Evolutionary conservation across 257 asterid species (phyloP).

Genomic region (Craterostigma plantagineum): DNA sequence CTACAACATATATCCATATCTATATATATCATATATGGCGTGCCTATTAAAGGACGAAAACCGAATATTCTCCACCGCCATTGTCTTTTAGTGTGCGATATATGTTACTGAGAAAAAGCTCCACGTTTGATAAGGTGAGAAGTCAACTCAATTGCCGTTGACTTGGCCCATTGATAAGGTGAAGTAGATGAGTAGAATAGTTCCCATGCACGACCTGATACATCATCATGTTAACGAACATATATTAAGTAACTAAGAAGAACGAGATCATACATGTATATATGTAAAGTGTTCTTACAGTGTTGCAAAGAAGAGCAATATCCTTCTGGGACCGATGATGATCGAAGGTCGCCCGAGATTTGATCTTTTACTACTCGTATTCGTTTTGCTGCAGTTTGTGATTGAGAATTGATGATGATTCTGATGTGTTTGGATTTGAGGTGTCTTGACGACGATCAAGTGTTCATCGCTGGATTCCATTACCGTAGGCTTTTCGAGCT

Average conservation of each 20-base stretch:
- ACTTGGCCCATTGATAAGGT: conserved; percentile 27
- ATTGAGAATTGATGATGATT: conserved; percentile 73
- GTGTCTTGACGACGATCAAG: conserved; percentile 2
- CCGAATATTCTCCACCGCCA: too few relatives aligned
- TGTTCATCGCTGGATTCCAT: conserved; percentile 38
- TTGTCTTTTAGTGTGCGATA: too few relatives aligned
- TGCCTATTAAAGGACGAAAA: too few relatives aligned
- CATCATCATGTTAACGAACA: not conserved
- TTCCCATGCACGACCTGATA: conserved; percentile 62
- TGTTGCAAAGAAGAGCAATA: conserved; percentile 70
- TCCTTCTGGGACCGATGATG: conserved; percentile 38
- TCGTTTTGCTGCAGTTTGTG: conserved; percentile 15
- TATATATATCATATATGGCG: too few relatives aligned
- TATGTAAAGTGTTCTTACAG: conserved; percentile 21
- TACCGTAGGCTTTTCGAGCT: conserved; percentile 68
- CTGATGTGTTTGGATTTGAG: not conserved
- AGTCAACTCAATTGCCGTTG: conserved; percentile 4
- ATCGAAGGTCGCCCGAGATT: conserved; percentile 39
- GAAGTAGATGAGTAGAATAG: conserved; percentile 42
- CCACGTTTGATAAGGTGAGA: too few relatives aligned
- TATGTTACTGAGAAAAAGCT: too few relatives aligned
- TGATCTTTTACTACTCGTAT: conserved; percentile 21
- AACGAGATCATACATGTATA: too few relatives aligned
- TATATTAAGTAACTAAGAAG: not conserved
- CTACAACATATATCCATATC: too few relatives aligned